A percentile compares a stretch with the other conserved stretches of the same genome.
phyloP scores from a whole-genome alignment of 805 yeast genomes.

The Clavispora asparagi region DNA sequence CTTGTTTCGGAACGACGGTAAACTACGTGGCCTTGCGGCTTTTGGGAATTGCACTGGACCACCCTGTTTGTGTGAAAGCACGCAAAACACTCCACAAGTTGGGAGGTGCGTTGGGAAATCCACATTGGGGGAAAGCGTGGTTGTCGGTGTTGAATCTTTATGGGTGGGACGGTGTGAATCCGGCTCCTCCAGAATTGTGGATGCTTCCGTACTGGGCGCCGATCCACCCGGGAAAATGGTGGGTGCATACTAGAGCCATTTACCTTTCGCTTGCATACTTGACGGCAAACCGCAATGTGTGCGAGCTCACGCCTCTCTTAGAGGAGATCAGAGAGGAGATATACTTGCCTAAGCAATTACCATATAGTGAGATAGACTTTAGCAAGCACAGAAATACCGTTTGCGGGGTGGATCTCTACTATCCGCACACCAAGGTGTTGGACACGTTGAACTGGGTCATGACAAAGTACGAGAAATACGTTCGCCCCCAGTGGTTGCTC shows the following conservation, averaged over 20 bases:
- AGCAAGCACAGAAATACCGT: constrained; percentile 70
- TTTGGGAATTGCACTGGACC: constrained; percentile 68
- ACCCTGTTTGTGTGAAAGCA: constrained; percentile 76
- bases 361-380: constrained; percentile 67
- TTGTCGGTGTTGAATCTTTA: constrained; percentile 73
- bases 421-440: constrained; percentile 77
- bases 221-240: constrained; percentile 94
- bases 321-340: constrained; percentile 69
- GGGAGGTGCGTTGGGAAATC: constrained; percentile 88
- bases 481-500: constrained; percentile 72
- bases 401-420: constrained; percentile 88
- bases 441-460: constrained; percentile 57
- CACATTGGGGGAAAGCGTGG: constrained; percentile 99
- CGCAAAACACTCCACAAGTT: constrained; percentile 59
- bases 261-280: constrained; percentile 84
- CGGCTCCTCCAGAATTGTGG: constrained; percentile 97
- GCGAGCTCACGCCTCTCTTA: constrained; percentile 61
- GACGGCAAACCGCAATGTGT: constrained; percentile 48
- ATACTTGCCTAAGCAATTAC: constrained; percentile 44
- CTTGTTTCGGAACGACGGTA: constrained; percentile 90
- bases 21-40: constrained; percentile 80
- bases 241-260: constrained; percentile 97
- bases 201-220: constrained; percentile 75
- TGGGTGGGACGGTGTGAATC: constrained; percentile 95
- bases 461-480: constrained; percentile 60